Conservation (phyloP, 23 red algal species). For the Gracilaria vermiculophylla region DNA sequence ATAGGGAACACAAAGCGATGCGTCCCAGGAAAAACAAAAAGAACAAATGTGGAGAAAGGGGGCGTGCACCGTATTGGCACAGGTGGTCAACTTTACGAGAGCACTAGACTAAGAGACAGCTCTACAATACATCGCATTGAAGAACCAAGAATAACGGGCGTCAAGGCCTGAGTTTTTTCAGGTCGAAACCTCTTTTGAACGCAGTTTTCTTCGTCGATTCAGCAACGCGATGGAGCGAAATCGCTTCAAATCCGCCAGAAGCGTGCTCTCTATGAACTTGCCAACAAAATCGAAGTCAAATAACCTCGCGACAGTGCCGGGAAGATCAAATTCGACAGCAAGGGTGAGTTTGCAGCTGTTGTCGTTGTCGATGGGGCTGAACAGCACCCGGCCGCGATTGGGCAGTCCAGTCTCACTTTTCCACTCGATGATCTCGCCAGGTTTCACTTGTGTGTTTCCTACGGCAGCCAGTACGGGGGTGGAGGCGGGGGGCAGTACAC, state of each 20-base stretch:
- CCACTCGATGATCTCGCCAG: slow-evolving; percentile 72
- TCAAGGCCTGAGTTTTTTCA: not conserved
- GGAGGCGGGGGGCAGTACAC: no score
- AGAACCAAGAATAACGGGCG: not conserved
- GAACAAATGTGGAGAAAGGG: no score
- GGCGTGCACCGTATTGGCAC: no score
- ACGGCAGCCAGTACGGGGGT: no score
- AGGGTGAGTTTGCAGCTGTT: slow-evolving; percentile 43
- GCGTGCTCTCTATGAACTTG: slow-evolving; percentile 65
- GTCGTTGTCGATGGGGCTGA: not conserved
- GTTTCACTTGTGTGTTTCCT: slow-evolving; percentile 60
- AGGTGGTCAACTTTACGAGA: no score
- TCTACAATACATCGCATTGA: no score
- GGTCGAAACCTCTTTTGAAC: slow-evolving; percentile 5
- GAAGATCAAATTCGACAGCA: slow-evolving; percentile 71
- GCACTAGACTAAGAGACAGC: not conserved
- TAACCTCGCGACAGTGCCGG: slow-evolving; percentile 28
- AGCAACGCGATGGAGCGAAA: slow-evolving; percentile 50
- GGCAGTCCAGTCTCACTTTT: slow-evolving; percentile 64
- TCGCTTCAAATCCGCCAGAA: slow-evolving; percentile 73
- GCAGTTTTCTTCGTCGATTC: slow-evolving; percentile 21
- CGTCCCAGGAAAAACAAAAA: no score
- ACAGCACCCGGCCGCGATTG: slow-evolving; percentile 72
- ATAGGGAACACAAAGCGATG: no score
- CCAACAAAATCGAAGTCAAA: slow-evolving; percentile 63